These are phyloP conservation scores for Candida arabinofermentans DNA, from an alignment of 805 yeast genomes.

Conservation along the genomic window DNA sequence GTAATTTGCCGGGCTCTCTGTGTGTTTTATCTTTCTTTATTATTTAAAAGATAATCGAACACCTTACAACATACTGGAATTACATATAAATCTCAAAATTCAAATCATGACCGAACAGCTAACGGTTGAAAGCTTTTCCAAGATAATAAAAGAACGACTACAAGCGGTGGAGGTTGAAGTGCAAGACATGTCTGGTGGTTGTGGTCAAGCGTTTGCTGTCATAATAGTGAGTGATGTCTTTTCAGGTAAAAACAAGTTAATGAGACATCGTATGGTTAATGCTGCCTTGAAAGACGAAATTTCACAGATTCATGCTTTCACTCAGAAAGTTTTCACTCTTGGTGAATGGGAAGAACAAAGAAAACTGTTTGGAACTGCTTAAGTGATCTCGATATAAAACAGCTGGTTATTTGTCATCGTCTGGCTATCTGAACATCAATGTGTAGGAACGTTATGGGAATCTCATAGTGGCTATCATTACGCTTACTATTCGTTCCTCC, in stretches of 20 bases:
- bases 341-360: conserved; percentile 72
- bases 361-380: conserved; percentile 18
- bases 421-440: too few species aligned
- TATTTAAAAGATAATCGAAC: not conserved
- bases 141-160: conserved; percentile 51
- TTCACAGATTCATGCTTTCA: conserved; percentile 86
- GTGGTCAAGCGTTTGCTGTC: conserved; percentile 97
- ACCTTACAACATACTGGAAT: not conserved
- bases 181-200: conserved; percentile 83
- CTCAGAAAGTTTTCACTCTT: conserved; percentile 84
- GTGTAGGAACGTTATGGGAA: too few species aligned
- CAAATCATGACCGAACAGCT: conserved; percentile 19
- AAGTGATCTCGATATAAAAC: too few species aligned
- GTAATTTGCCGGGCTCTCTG: not conserved
- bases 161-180: conserved; percentile 65
- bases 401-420: too few species aligned
- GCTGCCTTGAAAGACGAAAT: conserved; percentile 78
- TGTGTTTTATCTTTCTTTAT: not conserved
- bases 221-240: conserved; percentile 72
- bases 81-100: not conserved
- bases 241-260: conserved; percentile 75
- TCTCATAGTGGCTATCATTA: too few species aligned
- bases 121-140: conserved; percentile 38
- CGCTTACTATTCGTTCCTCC: too few species aligned
- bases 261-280: conserved; percentile 86